phyloP scores from a whole-genome alignment of 225 moss, liverwort and hornwort genomes.

The Asterella californica region DNA sequence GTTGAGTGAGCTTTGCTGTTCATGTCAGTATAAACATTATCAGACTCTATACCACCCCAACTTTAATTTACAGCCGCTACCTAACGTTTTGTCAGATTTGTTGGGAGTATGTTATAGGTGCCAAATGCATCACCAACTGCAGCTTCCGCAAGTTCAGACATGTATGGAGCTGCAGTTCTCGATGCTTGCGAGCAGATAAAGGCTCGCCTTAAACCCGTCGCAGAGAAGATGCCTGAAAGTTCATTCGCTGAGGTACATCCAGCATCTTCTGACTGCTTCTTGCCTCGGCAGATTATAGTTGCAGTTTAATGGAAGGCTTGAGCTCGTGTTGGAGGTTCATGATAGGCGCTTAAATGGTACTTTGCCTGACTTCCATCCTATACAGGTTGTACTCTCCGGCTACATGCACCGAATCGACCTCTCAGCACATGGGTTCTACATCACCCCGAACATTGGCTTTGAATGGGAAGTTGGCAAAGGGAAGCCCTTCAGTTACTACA shows the following conservation, averaged over 20 bases:
- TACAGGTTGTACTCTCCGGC: constrained; percentile 66
- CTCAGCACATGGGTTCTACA: constrained; percentile 93
- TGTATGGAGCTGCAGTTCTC: constrained; percentile 93
- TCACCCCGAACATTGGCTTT: constrained; percentile 91
- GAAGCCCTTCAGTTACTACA: constrained; percentile 75
- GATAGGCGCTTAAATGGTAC: background rate
- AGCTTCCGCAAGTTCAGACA: constrained; percentile 96
- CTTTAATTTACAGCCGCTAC: background rate
- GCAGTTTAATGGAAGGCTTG: background rate
- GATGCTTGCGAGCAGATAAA: constrained; percentile 89
- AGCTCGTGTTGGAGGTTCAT: background rate
- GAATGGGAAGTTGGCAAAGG: constrained; percentile 80
- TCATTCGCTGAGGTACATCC: constrained; percentile 68
- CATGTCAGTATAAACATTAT: background rate
- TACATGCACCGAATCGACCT: constrained; percentile 78
- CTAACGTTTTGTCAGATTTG: background rate
- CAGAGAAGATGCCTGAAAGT: constrained; percentile 44
- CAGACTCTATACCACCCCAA: background rate
- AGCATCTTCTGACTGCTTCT: background rate
- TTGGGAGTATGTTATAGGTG: constrained; percentile 40
- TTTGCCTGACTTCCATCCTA: background rate
- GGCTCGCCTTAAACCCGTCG: constrained; percentile 61
- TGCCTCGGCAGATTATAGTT: background rate
- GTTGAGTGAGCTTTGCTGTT: background rate
- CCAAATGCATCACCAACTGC: constrained; percentile 95